A percentile compares a stretch with the other conserved stretches of the same genome.
Evolutionary conservation across 129 eudicot genomes (phyloP).

Genomic region (Tagetes patula): DNA sequence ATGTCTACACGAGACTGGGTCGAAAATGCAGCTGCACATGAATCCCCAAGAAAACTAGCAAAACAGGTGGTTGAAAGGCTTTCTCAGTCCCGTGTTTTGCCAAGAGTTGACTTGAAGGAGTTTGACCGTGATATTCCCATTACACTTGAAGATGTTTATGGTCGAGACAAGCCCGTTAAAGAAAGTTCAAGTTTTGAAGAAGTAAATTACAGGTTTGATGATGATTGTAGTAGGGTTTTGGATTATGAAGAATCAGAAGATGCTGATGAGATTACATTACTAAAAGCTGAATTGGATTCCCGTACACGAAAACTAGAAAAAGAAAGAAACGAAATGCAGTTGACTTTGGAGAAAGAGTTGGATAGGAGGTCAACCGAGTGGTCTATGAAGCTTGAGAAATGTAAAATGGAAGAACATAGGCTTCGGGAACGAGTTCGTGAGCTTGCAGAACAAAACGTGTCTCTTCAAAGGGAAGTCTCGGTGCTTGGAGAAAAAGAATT

Average conservation of each 20-base stretch:
- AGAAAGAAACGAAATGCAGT: slow-evolving; percentile 77
- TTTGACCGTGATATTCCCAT: slow-evolving; percentile 65
- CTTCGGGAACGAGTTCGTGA: slow-evolving; percentile 93
- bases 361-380: slow-evolving; percentile 92
- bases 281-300: slow-evolving; percentile 49
- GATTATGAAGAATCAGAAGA: slow-evolving; percentile 40
- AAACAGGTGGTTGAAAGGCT: slow-evolving; percentile 91
- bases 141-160: slow-evolving; percentile 76
- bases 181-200: slow-evolving; percentile 34
- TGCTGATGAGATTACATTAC: slow-evolving; percentile 44
- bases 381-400: slow-evolving; percentile 82
- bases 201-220: slow-evolving; percentile 27
- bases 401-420: slow-evolving; percentile 80
- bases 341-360: slow-evolving; percentile 69
- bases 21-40: slow-evolving; percentile 55
- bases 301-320: slow-evolving; percentile 61
- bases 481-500: slow-evolving; percentile 64
- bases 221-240: slow-evolving; percentile 25
- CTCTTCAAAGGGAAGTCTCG: slow-evolving; percentile 87
- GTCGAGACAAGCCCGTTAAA: slow-evolving; percentile 45
- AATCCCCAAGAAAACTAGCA: slow-evolving; percentile 79
- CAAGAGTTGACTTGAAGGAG: slow-evolving; percentile 45
- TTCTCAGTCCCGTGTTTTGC: slow-evolving; percentile 59
- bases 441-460: slow-evolving; percentile 94
- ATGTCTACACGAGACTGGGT: slow-evolving; percentile 57